Base-by-base conservation (phyloP, 805 yeast genomes). In the Yamadazyma insecticola region DNA sequence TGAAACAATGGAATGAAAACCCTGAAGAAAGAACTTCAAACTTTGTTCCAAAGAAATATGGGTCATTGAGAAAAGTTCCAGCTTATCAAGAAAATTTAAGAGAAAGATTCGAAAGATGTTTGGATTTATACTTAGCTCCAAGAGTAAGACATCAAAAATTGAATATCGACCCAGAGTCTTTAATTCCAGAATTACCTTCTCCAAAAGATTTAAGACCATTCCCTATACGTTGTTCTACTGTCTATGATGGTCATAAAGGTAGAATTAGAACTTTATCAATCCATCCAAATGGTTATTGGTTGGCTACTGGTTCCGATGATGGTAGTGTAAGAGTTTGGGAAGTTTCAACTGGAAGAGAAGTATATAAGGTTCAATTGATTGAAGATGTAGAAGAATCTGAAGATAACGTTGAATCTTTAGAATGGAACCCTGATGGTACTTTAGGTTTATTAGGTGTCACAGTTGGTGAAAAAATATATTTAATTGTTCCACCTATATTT, bases 291-390 rank as follows among this genome's bases (percentile, higher is more conserved):
- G 98, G 98, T 4, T 69, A 82, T 47, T 92, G 96, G 92, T 67
- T 92, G 35, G 98, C 98, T 13, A 92, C 98, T 3, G 98, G 97
- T 36, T 84, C 95, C 12, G 97, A 92, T 55, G 98, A 92, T 55
- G 97, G 97, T 33, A 74, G 89, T 12, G 89, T 92, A 5, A 74
- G 96, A 46, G 72, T 92, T n/a, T 92, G 98, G 97, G 98, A 92
- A 63, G 80, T 88, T 13, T 63, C 88, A 37, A 86, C 97, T 4
- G 98, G 98, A 28, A 79, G 98, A 60, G 94, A 90, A 66, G 85
- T 90, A 30, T 85, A 76, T 70, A 74, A 76, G 39, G 65, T 74
- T n/a, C 60, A 63, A 35, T 12, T 33, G 11, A 52, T 74, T 13
- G 75, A 73, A 32, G 65, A 66, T 20, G 72, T 70, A 27, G 78